Base-by-base conservation (phyloP, 2,329 filamentous ascomycete genomes). In the Xylaria arbuscula region DNA sequence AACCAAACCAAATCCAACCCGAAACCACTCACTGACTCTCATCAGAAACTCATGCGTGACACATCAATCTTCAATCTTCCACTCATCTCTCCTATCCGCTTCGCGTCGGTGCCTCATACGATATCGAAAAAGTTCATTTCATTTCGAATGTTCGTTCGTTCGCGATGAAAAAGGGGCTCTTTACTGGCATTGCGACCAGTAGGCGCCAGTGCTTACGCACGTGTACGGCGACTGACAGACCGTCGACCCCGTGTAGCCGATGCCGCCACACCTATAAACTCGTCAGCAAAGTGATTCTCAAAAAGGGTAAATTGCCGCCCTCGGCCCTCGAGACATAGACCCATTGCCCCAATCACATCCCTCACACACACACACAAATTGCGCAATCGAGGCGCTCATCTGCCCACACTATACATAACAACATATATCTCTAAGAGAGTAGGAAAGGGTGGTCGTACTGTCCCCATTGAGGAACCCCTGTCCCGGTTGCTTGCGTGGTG, bases 181-280 rank as follows among this genome's bases (percentile, higher is more conserved):
- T 64, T 71, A 78, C 66, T 76, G 60, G 69, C 79, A 81, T 53
- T 77, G 72, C 2, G 79, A 75, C 78, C 78, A 81, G 74, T 76
- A 80, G 5, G 70, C 67, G 42, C 77, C 72, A 7, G 66, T 42
- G 9, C 47, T 51, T 6, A 77, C 73, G 64, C 80, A 81, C 15
- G 48, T 72, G 70, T 76, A 79, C 5, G 78, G 77, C 38, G 76
- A 56, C 38, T 68, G 64, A 61, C 80, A 81, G 22, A 72, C 61
- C 13, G 79, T 81, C 57, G 78, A 62, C 0, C 80, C 80, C 5
- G 72, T 74, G 61, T 79, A 81, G 1, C 74, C 77, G 5, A 61
- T 66, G 3, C 80, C 80, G 42, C 80, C 80, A 55, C 80, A 74
- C 42, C 72, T 74, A 58, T 54, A 36, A 56, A 19, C 9, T 42